Base-by-base conservation (phyloP, 306 rosid species). In the Vachellia collinsii region DNA sequence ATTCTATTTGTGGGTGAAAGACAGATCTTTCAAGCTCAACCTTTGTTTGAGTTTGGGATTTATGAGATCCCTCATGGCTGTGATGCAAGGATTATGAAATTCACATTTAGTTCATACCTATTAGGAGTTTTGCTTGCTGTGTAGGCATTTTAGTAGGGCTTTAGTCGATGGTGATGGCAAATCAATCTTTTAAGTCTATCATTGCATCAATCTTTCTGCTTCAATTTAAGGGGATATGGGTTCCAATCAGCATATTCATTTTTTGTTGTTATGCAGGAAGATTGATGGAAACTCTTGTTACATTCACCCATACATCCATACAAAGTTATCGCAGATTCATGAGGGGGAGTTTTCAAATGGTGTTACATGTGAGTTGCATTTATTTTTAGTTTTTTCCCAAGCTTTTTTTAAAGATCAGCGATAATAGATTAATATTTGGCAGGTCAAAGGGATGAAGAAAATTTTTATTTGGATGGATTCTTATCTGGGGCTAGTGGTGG, bases 231-330 rank as follows among this genome's bases (percentile, higher is more conserved):
- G 47, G 50, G 72, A 41, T 39, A 39, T 67, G 25, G 61, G n/a
- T 48, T 25, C 46, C 29, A 39, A 75, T 79, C 44, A 34, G 82
- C 72, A 38, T 72, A 70, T 50, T 86, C 20, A 23, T 42, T 77
- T 80, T 71, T 48, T 50, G 34, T 43, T 81, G 56, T 72, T 37
- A 37, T 87, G 84, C 95, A 95, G 99, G 77, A 86, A 87, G 65
- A n/a, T 64, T 61, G 89, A 86, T 43, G 85, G 77, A 43, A 72
- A 67, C 73, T 75, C 88, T 83, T 78, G 88, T 82, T 84, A 87
- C 83, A 80, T 87, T 74, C 98, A 92, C 77, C 97, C 97, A 3
- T 84, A 80, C 79, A 83, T 93, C 71, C 76, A 66, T 25, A 85
- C 81, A 75, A 90, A 84, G 48, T 77, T 85, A 70, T 78, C 75